A percentile compares a stretch with the other conserved stretches of the same genome.
Evolutionary conservation across 495 filamentous ascomycete species (phyloP).

Genomic region (Halenospora varia): DNA sequence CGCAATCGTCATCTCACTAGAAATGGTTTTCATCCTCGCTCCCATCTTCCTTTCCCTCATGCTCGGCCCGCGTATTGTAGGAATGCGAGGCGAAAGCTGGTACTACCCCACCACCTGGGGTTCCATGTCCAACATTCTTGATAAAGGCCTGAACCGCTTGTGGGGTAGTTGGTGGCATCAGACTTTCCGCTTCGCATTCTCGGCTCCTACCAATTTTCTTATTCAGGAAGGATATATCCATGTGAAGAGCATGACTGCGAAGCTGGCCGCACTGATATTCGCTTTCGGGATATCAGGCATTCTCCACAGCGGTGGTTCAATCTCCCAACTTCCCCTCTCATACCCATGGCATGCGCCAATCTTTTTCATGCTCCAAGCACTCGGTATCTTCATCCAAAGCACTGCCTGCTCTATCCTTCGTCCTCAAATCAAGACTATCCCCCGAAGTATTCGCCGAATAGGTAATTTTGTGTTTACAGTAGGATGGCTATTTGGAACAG

Average conservation of each 20-base stretch:
- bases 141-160: constrained; percentile 66
- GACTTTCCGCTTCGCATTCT: constrained; percentile 71
- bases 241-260: constrained; percentile 12
- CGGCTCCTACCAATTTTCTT: constrained; percentile 49
- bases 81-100: constrained; percentile 54
- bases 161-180: constrained; percentile 93
- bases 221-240: constrained; percentile 33
- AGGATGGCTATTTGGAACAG: constrained; percentile 56
- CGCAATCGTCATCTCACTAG: constrained; percentile 48
- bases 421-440: constrained; percentile 25
- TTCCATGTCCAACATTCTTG: constrained; percentile 46
- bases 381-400: constrained; percentile 51
- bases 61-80: constrained; percentile 41
- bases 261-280: constrained; percentile 30
- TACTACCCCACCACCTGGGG: constrained; percentile 64
- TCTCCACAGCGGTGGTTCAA: constrained; percentile 56
- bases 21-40: constrained; percentile 36
- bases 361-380: constrained; percentile 54
- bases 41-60: constrained; percentile 49
- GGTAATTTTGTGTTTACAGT: constrained; percentile 51
- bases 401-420: constrained; percentile 2
- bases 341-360: constrained; percentile 31
- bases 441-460: constrained; percentile 35
- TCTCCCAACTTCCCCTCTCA: constrained; percentile 44
- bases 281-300: constrained; percentile 58